A percentile compares a stretch with the other conserved stretches of the same genome.
phyloP scores from a whole-genome alignment of 176 grass and related monocot species.

The Hordeum vulgare region DNA sequence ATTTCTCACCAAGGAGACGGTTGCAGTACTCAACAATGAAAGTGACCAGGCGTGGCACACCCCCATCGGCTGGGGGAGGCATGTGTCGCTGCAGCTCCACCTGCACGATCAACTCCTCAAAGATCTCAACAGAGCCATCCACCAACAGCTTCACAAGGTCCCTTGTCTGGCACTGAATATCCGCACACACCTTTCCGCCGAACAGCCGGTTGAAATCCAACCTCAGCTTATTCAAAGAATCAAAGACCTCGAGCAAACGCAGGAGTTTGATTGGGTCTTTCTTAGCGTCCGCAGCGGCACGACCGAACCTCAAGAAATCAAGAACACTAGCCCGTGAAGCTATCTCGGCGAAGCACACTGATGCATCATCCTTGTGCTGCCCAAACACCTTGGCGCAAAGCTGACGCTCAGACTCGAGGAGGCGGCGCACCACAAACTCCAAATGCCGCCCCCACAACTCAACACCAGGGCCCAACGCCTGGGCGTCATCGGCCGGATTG shows the following conservation, averaged over 20 bases:
- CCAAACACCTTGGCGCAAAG: slow-evolving; percentile 60
- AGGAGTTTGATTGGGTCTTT: slow-evolving; percentile 84
- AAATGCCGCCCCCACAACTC: slow-evolving; percentile 55
- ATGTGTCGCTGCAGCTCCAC: slow-evolving; percentile 71
- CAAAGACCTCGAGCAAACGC: slow-evolving; percentile 64
- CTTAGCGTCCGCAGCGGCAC: slow-evolving; percentile 52
- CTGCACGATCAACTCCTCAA: slow-evolving; percentile 67
- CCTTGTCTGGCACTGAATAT: slow-evolving; percentile 64
- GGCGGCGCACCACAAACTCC: slow-evolving; percentile 49
- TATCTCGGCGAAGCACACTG: slow-evolving; percentile 52
- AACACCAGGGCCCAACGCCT: slow-evolving; percentile 36
- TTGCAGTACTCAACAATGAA: slow-evolving; percentile 79
- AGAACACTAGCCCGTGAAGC: slow-evolving; percentile 41
- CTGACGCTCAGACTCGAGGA: slow-evolving; percentile 57
- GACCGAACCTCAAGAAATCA: slow-evolving; percentile 59
- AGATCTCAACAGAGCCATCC: slow-evolving; percentile 67
- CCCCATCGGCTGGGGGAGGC: slow-evolving; percentile 46
- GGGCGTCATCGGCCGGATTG: slow-evolving; percentile 21
- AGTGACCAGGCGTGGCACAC: slow-evolving; percentile 53
- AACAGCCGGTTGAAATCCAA: slow-evolving; percentile 76
- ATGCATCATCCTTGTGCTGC: slow-evolving; percentile 26
- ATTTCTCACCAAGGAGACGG: slow-evolving; percentile 47
- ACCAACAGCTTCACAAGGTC: slow-evolving; percentile 74
- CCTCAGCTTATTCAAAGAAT: slow-evolving; percentile 64
- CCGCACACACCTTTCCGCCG: slow-evolving; percentile 55